Base-by-base conservation (phyloP, 805 yeast genomes). In the Starmerella geochares region DNA sequence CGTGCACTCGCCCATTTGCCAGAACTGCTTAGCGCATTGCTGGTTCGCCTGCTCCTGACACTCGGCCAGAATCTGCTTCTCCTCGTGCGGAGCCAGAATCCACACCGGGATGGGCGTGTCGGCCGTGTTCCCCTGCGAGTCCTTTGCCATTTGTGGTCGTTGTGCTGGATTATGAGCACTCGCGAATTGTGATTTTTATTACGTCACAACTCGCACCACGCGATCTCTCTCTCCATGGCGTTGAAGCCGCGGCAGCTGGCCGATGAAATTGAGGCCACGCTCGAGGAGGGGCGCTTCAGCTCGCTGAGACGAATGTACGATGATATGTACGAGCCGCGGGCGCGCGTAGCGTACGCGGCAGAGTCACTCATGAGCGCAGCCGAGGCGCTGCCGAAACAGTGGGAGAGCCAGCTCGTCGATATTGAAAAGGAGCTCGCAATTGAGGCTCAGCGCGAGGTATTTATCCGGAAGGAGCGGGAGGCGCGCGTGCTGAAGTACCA, bases 31-130 rank as follows among this genome's bases (percentile, higher is more conserved):
- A 21, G 62, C 61, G 49, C 70, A 66, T 36, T 54, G 58, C 37
- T 57, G 48, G 42, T 65, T 59, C 14, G 68, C 59, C 51, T 56
- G 64, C 31, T 61, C 63, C 48, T 65, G 69, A 41, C 61, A 57
- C 43, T 61, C 58, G 31, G 60, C 55, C 6, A 65, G 58, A 35
- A 67, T 57, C 50, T 58, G 63, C 54, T 62, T 64, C 48, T 67
- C 70, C 40, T 67, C 70, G 52, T 62, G 51, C 3, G 70, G 70
- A 7, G 70, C 65, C 35, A 67, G 56, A 45, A 67, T 60, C 70
- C 70, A 67, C n/a, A 62, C 57, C 2, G 70, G 69, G 8, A 60
- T 54, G 4, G 62, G 58, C 11, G 57, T 52, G n/a, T 58, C 60
- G 2, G 23, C 50, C 5, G 47, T 31, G 37, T 54, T 54, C n/a